Evolutionary conservation across 2,329 filamentous ascomycete genomes (phyloP).

Genomic region (Diplodia seriata): DNA sequence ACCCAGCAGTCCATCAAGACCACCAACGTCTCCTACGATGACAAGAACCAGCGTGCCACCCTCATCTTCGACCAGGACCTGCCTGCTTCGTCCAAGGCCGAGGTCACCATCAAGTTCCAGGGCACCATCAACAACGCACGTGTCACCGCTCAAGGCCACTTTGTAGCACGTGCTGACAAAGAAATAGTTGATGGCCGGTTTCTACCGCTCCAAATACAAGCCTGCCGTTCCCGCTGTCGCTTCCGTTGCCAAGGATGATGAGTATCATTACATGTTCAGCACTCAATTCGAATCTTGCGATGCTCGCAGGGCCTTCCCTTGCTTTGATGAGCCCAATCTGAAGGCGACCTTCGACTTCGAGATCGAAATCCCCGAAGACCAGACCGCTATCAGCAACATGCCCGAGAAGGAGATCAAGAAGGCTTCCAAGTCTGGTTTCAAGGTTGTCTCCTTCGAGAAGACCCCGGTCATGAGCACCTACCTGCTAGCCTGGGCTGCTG

Average conservation of each 20-base stretch:
- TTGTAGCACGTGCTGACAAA: not conserved
- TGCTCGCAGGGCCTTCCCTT: conserved; percentile 92
- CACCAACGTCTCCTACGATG: conserved; percentile 78
- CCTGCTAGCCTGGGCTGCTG: conserved; percentile 90
- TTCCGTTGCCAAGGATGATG: conserved; percentile 76
- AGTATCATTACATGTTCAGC: conserved; percentile 75
- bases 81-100: conserved; percentile 68
- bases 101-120: conserved; percentile 74
- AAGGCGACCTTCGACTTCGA: conserved; percentile 94
- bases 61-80: conserved; percentile 78
- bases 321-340: conserved; percentile 93
- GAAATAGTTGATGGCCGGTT: conserved; percentile 74
- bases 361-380: conserved; percentile 87
- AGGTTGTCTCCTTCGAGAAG: conserved; percentile 77
- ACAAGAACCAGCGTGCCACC: conserved; percentile 81
- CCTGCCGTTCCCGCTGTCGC: conserved; percentile 73
- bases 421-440: conserved; percentile 70
- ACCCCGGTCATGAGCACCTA: conserved; percentile 91
- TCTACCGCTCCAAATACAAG: conserved; percentile 95
- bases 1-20: conserved; percentile 65
- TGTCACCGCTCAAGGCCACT: not conserved
- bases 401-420: conserved; percentile 71
- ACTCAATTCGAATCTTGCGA: conserved; percentile 98
- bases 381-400: conserved; percentile 95
- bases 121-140: conserved; percentile 81